Evolutionary conservation across 73 alveolate genomes (phyloP).

Genomic region (Breviolum minutum): DNA sequence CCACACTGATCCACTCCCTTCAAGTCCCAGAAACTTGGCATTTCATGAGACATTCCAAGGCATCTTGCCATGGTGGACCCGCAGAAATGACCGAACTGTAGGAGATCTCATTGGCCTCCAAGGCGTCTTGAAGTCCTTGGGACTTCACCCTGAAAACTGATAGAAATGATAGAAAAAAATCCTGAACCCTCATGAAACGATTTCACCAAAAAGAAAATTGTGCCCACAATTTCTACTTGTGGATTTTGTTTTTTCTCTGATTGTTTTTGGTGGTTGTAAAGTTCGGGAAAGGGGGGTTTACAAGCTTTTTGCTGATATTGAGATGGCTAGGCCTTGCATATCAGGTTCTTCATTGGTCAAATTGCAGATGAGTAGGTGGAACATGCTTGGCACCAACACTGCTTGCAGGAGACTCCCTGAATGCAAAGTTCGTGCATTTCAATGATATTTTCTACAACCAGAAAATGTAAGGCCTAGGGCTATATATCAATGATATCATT

Average conservation of each 20-base stretch:
- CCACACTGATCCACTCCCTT: no score
- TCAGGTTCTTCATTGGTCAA: no score
- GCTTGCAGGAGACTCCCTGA: no score
- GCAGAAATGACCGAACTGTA: not conserved
- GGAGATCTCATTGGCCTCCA: constrained; percentile 49
- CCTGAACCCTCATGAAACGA: not conserved
- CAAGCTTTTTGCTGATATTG: not conserved
- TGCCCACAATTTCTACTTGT: not conserved
- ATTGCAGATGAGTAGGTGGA: no score
- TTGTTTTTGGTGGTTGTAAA: no score
- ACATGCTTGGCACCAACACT: no score
- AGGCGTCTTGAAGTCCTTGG: constrained; percentile 14
- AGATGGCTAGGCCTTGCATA: no score
- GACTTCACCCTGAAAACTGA: not conserved
- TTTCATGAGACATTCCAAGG: not conserved
- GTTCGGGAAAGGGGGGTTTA: no score
- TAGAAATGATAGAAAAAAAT: not conserved
- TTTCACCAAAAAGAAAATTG: not conserved
- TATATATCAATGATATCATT: no score
- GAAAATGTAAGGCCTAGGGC: no score
- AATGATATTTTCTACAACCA: no score
- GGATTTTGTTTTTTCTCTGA: not conserved
- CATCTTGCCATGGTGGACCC: not conserved
- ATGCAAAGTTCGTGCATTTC: no score
- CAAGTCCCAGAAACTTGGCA: not conserved